Percentiles rank a stretch among this genome's conserved stretches.
phyloP scores from a whole-genome alignment of 1,139 yeast genomes.

The Zygosaccharomyces pseudobailii region DNA sequence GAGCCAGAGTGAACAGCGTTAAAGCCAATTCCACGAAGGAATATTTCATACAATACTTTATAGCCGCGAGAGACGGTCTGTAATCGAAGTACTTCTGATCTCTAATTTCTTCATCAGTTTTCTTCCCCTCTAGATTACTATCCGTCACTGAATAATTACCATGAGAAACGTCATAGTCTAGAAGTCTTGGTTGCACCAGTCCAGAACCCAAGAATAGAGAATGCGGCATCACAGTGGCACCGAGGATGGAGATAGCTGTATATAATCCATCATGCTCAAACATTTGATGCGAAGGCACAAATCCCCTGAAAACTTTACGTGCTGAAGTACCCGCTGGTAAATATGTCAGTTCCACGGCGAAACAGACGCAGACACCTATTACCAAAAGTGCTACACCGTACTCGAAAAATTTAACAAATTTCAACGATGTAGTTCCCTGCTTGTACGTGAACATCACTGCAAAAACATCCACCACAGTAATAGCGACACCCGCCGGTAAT shows the following conservation, averaged over 20 bases:
- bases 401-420: constrained; percentile 62
- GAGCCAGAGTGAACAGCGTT: constrained; percentile 68
- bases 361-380: constrained; percentile 65
- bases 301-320: constrained; percentile 61
- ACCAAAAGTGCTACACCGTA: constrained; percentile 61
- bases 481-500: constrained; percentile 70
- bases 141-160: constrained; percentile 36
- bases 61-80: constrained; percentile 61
- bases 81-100: constrained; percentile 38
- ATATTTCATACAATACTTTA: constrained; percentile 59
- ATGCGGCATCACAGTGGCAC: constrained; percentile 85
- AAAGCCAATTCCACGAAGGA: constrained; percentile 60
- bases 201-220: constrained; percentile 72
- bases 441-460: constrained; percentile 70
- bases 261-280: constrained; percentile 62
- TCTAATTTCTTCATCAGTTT: constrained; percentile 15
- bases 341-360: constrained; percentile 60
- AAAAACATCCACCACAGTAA: constrained; percentile 68
- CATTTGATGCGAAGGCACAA: constrained; percentile 60
- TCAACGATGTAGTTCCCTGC: constrained; percentile 62
- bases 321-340: constrained; percentile 47
- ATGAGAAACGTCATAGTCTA: constrained; percentile 52
- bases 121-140: constrained; percentile 14
- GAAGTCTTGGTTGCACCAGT: constrained; percentile 64
- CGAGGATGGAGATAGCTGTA: constrained; percentile 70